A percentile compares a stretch with the other conserved stretches of the same genome.
Conservation (phyloP, 2,329 filamentous ascomycete genomes). For the Calonectria multiphialidica region DNA sequence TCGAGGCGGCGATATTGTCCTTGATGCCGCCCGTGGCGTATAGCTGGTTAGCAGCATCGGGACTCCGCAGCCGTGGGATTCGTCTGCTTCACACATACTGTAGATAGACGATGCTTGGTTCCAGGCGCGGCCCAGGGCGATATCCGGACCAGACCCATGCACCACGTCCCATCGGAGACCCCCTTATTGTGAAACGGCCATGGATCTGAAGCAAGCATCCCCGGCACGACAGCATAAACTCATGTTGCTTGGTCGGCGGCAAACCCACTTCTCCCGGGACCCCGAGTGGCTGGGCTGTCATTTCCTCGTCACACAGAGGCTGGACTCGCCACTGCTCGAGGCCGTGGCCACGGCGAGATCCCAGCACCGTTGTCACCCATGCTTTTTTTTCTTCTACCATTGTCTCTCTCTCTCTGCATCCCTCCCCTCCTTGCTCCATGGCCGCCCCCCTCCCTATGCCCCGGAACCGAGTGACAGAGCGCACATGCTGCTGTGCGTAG, state of each 20-base stretch:
- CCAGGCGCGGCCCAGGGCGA: constrained; percentile 26
- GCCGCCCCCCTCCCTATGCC: background rate
- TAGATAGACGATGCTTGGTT: constrained; percentile 15
- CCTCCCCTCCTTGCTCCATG: too few relatives aligned
- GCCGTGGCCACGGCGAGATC: constrained; percentile 10
- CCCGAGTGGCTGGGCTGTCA: constrained; percentile 30
- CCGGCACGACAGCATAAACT: constrained; percentile 31
- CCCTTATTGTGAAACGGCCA: constrained; percentile 41
- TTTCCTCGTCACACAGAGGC: constrained; percentile 29
- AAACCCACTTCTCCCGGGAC: constrained; percentile 32
- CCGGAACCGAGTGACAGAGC: background rate
- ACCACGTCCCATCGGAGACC: constrained; percentile 30
- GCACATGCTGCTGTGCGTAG: background rate
- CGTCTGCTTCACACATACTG: background rate
- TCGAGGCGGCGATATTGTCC: constrained; percentile 16
- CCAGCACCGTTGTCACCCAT: background rate
- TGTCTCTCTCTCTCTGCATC: too few relatives aligned
- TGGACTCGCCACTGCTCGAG: constrained; percentile 24
- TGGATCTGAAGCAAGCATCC: constrained; percentile 33
- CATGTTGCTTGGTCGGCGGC: constrained; percentile 26
- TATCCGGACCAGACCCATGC: constrained; percentile 30
- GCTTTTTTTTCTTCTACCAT: background rate
- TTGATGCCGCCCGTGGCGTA: constrained; percentile 24
- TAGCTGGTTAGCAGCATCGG: background rate
- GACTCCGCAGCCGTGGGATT: constrained; percentile 17